These are phyloP conservation scores for Suhomyces bolitotheri DNA, from an alignment of 1,139 yeast species.

Conservation along the genomic window DNA sequence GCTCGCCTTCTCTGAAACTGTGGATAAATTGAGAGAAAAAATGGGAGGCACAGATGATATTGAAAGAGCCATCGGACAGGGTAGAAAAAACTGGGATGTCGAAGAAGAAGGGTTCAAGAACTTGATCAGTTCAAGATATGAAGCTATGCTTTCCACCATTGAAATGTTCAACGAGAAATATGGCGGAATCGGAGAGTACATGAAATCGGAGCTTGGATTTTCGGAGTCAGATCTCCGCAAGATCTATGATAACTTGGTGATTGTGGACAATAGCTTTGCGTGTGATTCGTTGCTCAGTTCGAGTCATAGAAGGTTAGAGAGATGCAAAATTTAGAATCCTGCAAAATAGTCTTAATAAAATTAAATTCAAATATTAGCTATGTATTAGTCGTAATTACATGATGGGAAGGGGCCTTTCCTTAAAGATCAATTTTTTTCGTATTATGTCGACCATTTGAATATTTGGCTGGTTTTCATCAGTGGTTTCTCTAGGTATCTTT, in stretches of 20 bases:
- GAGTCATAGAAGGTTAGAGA: constrained; percentile 26
- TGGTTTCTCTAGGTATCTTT: constrained; percentile 32
- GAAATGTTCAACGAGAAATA: constrained; percentile 49
- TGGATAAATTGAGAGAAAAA: constrained; percentile 31
- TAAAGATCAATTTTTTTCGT: constrained; percentile 56
- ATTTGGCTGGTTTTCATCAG: constrained; percentile 10
- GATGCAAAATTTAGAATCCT: constrained; percentile 16
- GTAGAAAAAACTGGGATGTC: constrained; percentile 41
- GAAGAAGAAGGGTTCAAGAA: constrained; percentile 54
- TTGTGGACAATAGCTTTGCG: constrained; percentile 24
- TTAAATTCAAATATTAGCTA: no score
- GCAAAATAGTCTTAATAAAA: neutral
- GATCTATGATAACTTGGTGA: constrained; percentile 49
- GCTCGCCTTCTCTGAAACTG: constrained; percentile 32
- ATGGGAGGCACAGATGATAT: constrained; percentile 26
- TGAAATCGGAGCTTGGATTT: constrained; percentile 49
- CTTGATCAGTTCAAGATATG: constrained; percentile 65
- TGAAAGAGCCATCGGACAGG: constrained; percentile 32
- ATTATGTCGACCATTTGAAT: constrained; percentile 61
- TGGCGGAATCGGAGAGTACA: constrained; percentile 57
- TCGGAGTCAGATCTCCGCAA: constrained; percentile 47
- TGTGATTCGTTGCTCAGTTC: constrained; percentile 23
- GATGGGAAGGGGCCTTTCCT: constrained; percentile 69
- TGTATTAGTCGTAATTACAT: constrained; percentile 41
- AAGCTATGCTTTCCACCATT: constrained; percentile 70